Evolutionary conservation across 345 rosid species (phyloP).

Genomic region (Eutrema heterophyllum): DNA sequence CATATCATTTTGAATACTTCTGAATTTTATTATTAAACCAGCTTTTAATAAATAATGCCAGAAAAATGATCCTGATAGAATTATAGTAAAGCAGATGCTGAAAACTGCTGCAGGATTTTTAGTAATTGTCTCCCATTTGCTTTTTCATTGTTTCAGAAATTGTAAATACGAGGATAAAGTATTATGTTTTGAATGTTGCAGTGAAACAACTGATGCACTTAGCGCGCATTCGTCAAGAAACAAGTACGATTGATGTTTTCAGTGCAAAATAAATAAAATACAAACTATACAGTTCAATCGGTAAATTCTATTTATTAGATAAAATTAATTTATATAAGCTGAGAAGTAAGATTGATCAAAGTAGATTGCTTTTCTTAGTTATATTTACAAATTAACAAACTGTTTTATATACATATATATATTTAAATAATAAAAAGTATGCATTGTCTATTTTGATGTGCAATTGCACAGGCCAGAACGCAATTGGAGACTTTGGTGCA

Average conservation of each 20-base stretch:
- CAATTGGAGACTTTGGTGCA: neutral
- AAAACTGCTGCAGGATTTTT: slow-evolving; percentile 27
- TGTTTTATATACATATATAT: too few relatives aligned
- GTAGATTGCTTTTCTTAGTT: neutral
- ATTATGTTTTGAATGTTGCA: slow-evolving; percentile 11
- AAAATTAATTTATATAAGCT: neutral
- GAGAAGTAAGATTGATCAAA: neutral
- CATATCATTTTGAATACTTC: neutral
- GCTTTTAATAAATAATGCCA: neutral
- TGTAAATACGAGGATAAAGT: slow-evolving; percentile 14
- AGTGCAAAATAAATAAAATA: neutral
- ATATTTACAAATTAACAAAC: neutral
- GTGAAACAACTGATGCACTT: slow-evolving; percentile 13
- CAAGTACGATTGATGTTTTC: neutral
- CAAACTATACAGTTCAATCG: neutral
- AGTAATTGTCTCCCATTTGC: slow-evolving; percentile 20
- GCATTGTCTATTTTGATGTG: neutral
- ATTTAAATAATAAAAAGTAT: neutral
- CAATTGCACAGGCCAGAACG: neutral
- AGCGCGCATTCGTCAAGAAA: neutral
- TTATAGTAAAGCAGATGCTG: slow-evolving; percentile 1
- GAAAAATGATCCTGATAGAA: neutral
- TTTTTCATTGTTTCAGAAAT: slow-evolving; percentile 5
- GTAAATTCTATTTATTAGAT: neutral
- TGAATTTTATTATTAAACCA: neutral